Evolutionary conservation across 805 yeast species (phyloP), one percentile per base, ranked within the genome.

Genomic region (Schizosaccharomyces lindneri): DNA sequence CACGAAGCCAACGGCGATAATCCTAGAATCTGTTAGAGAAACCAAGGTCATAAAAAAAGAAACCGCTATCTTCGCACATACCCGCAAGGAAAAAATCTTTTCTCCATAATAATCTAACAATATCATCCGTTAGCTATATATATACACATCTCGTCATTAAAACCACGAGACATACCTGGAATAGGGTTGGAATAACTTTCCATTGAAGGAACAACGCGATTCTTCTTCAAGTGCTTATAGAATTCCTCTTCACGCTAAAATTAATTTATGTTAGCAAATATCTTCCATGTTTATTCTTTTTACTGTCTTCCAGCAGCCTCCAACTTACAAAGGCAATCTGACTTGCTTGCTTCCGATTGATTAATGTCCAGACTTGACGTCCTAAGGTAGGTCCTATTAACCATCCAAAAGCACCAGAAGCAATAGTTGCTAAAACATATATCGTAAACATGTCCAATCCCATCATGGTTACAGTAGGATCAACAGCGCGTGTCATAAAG

Each of bases 1-100:
- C 97, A 68, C 97, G 81, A 68, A 93, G 77, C 98, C 98, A 93
- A 71, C 86, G 93, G 73, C 88, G 85, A 73, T 93, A 93, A 65
- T 81, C 89, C 66, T 80, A 80, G 69, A 90, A 73, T 7, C 21
- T 36, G 32, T 31, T 46, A 46, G 27, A 2, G 13, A 46, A 17
- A n/a, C 13, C 27, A 46, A 31, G 5, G 9, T 7, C 15, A 6
- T 36, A 36, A 13, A 36, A 2, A 36, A 36, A 36, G 41, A 11
- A 36, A 5, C 15, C 41, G 15, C 11, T 15, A 9, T 36, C 15
- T 36, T 36, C 15, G 4, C 24, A 46, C 51, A 46, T 46, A 46
- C 51, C 21, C n/a, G 2, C 7, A 46, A 41, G 61, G 94, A 84
- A 61, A 87, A 87, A 64, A 93, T 89, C 72, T 86, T 86, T 74